Evolutionary conservation across 768 basidiomycete species (phyloP), one percentile per base, ranked within the genome.

Genomic region (Tylopilus cervinicoccineus): DNA sequence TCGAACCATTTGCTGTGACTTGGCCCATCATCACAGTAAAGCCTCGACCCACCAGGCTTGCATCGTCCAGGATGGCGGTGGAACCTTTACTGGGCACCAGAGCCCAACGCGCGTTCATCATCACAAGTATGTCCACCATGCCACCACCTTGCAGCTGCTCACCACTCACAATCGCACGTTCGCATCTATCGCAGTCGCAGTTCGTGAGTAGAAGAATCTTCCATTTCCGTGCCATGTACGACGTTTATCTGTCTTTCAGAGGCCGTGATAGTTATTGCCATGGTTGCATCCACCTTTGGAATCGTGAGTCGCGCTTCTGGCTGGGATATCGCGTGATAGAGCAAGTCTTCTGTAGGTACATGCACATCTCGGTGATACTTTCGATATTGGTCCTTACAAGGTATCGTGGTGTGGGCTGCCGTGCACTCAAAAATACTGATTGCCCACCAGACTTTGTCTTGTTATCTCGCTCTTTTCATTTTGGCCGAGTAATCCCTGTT

Each of bases 401-500:
- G 86, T 79, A 53, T 14, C 19, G 36, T 27, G 16, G 13, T 26
- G 27, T 38, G 16, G 45, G 38, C 32, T 29, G 29, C 26, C 5
- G 8, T 26, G 4, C n/a, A 28, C 8, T 54, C 29, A 48, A 45
- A 31, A 39, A 48, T 37, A 44, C 50, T 53, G 52, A 65, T 29
- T 16, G 44, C 17, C 42, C 34, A 13, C 43, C 6, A 88, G 84
- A 91, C 89, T 12, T 64, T 91, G 45, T 84, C 88, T 52, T 91
- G 89, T 66, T 93, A 91, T 64, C 79, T 93, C 6, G 87, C 87
- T 4, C 72, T 93, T 7, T 93, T 91, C 64, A 82, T 83, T 22
- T 72, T 93, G 10, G 90, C 86, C 48, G 88, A 88, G 89, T 90
- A 62, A 43, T 79, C 68, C 31, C 32, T 43, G 14, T 40, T 29